Conservation (phyloP, 2,329 filamentous ascomycete genomes). For the Aspergillus carbonarius region DNA sequence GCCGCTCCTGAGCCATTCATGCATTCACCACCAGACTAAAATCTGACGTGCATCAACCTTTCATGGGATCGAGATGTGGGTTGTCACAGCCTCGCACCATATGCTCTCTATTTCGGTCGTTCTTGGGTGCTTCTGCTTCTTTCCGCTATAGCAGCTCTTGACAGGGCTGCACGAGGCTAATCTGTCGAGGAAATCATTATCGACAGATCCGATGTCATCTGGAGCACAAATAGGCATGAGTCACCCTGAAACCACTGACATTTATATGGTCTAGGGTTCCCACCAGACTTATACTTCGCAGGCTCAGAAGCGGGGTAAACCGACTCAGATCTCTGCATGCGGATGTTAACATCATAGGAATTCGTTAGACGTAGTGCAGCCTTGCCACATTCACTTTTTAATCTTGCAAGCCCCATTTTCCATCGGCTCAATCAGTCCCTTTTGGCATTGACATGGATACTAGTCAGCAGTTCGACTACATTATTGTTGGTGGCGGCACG, state of each 20-base stretch:
- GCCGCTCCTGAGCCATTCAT: neutral
- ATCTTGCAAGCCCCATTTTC: neutral
- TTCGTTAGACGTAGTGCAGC: too few relatives aligned
- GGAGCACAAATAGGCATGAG: too few relatives aligned
- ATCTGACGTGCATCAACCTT: constrained; percentile 8
- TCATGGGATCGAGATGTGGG: neutral
- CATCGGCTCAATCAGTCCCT: neutral
- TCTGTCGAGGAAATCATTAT: too few relatives aligned
- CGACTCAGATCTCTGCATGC: neutral
- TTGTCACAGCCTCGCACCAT: neutral
- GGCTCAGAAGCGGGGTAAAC: neutral
- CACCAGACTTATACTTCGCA: neutral
- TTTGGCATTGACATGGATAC: neutral
- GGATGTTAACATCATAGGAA: too few relatives aligned
- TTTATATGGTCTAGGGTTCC: neutral
- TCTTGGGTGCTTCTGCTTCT: too few relatives aligned
- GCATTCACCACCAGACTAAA: constrained; percentile 1
- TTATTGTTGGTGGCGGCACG: constrained; percentile 31
- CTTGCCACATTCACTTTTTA: neutral
- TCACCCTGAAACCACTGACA: neutral
- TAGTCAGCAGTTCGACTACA: constrained; percentile 9
- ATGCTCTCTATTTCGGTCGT: neutral
- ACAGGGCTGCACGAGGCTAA: too few relatives aligned
- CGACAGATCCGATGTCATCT: too few relatives aligned
- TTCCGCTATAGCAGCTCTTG: too few relatives aligned